A percentile compares a stretch with the other conserved stretches of the same genome.
phyloP scores from a whole-genome alignment of 371 early-diverging fungal species.

The Circinella minor region DNA sequence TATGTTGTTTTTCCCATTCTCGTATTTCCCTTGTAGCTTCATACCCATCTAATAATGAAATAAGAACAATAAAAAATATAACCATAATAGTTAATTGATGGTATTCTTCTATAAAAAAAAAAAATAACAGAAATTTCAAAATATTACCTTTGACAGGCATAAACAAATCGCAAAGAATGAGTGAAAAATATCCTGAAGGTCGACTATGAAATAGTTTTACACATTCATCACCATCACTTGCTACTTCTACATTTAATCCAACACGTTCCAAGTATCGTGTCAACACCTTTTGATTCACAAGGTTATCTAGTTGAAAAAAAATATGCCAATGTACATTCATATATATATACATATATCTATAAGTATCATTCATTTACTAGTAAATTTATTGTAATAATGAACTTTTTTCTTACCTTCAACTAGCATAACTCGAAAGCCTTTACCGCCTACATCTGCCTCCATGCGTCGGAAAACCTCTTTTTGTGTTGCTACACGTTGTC shows the following conservation, averaged over 20 bases:
- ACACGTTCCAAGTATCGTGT: slow-evolving; percentile 55
- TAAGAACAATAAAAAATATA: too few species aligned
- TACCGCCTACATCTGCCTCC: slow-evolving; percentile 56
- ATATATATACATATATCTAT: too few species aligned
- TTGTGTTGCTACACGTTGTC: slow-evolving; percentile 54
- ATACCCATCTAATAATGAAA: slow-evolving; percentile 53
- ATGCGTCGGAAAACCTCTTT: slow-evolving; percentile 61
- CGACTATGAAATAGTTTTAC: slow-evolving; percentile 49
- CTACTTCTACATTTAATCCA: slow-evolving; percentile 56
- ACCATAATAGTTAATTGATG: too few species aligned
- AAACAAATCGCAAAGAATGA: slow-evolving; percentile 65
- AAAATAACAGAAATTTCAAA: too few species aligned
- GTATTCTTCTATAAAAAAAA: too few species aligned
- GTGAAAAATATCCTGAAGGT: slow-evolving; percentile 51
- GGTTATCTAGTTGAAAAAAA: slow-evolving; percentile 46
- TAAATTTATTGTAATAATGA: slow-evolving; percentile 6
- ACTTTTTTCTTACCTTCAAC: slow-evolving; percentile 52
- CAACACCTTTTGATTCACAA: slow-evolving; percentile 67
- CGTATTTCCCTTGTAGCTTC: slow-evolving; percentile 65
- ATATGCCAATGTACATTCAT: background rate
- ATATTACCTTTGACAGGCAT: slow-evolving; percentile 70
- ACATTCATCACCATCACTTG: slow-evolving; percentile 60
- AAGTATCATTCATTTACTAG: too few species aligned
- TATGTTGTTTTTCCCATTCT: slow-evolving; percentile 55
- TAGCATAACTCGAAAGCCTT: slow-evolving; percentile 53